Evolutionary conservation across 2,329 filamentous ascomycete species (phyloP), one percentile per base, ranked within the genome.

Genomic region (Colletotrichum trifolii): DNA sequence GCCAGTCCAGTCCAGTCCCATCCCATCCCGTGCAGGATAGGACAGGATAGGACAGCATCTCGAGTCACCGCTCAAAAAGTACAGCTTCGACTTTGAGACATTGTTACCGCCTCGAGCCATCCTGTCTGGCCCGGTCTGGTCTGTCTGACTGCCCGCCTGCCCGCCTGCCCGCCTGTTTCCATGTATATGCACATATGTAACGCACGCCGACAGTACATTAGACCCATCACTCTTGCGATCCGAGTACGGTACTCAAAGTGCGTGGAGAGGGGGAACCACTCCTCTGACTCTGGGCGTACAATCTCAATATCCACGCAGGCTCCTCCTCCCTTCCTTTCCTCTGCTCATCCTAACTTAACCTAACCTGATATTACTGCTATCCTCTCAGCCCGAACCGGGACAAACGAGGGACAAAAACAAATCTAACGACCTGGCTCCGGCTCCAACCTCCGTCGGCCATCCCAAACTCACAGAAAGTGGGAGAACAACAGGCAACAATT

Each of bases 51-150:
- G 36, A 6, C 43, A 64, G 25, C 25, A 54, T 64, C 45, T 43
- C 60, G 48, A 64, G 64, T 66, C 64, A 66, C 64, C 64, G 64
- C 64, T 64, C 39, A 52, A 49, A 66, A 25, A 54, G 49, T 53
- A 59, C 54, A 36, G 49, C 17, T 34, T 43, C 34, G 11, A 25
- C 49, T 62, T 64, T 66, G 60, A 66, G 64, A 66, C 64, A 66
- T 66, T 66, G 59, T 64, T 64, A 66, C 64, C 64, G 64, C 64
- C 60, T 66, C 43, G 64, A 66, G 25, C 25, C 25, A 25, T 25
- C 25, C 60, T 54, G 38, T 45, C 55, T 25, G 25, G 25, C 25
- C 25, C 25, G 34, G 55, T 43, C 53, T 46, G 54, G 53, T 8
- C 39, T 36, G 34, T 47, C 8, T 38, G 35, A 10, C 49, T 55